A percentile compares a stretch with the other conserved stretches of the same genome.
phyloP scores from a whole-genome alignment of 2,329 filamentous ascomycete species.

The Penicillium corylophilum region DNA sequence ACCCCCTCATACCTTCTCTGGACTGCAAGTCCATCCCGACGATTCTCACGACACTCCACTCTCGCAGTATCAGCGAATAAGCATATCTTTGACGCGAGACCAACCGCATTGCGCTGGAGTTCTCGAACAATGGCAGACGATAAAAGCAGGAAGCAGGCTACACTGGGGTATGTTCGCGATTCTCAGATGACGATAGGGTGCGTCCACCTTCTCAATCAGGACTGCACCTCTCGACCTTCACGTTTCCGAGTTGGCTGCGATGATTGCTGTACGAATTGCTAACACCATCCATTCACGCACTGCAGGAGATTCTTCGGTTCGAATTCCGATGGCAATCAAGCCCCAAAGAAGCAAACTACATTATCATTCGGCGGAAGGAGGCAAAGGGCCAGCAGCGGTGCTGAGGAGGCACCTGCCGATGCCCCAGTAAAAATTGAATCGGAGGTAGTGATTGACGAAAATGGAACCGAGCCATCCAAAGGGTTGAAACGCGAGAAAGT shows the following conservation, averaged over 20 bases:
- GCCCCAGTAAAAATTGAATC: conserved; percentile 3
- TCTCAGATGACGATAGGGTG: conserved; percentile 74
- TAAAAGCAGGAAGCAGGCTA: conserved; percentile 65
- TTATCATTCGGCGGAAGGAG: conserved; percentile 69
- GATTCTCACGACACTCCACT: neutral
- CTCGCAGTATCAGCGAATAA: neutral
- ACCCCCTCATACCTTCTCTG: neutral
- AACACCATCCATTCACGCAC: neutral
- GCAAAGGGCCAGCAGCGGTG: conserved; percentile 33
- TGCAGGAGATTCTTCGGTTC: conserved; percentile 81
- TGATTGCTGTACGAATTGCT: neutral
- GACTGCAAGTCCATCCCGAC: neutral
- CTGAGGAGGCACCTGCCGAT: conserved; percentile 14
- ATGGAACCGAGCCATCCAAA: conserved; percentile 18
- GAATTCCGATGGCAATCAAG: conserved; percentile 54
- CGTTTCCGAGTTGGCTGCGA: neutral
- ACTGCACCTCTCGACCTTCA: conserved; percentile 4
- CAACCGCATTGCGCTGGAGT: neutral
- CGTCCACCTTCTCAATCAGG: conserved; percentile 28
- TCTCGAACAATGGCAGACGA: conserved; percentile 28
- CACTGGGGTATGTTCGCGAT: conserved; percentile 80
- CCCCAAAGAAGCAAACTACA: conserved; percentile 72
- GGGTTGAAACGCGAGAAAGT: conserved; percentile 41
- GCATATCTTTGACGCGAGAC: neutral
- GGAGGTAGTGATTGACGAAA: conserved; percentile 18